Percentiles rank a stretch among this genome's conserved stretches.
These are phyloP conservation scores for Penicillium sp. DNA, from an alignment of 2,329 filamentous ascomycete species.

Conservation along the genomic window DNA sequence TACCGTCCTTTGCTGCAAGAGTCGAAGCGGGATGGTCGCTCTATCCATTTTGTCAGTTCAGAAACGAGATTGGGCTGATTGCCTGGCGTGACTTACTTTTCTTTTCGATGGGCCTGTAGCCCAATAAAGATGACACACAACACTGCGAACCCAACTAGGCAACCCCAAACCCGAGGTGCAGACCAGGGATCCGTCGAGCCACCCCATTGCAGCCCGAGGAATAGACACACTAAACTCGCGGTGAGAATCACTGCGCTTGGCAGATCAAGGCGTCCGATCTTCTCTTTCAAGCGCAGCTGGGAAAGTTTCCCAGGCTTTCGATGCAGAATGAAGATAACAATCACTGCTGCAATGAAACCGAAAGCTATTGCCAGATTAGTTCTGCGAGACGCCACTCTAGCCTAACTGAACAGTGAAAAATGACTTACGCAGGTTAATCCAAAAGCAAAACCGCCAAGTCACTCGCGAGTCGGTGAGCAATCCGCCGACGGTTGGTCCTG, in stretches of 20 bases:
- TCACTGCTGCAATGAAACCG: slow-evolving; percentile 1
- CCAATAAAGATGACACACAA: neutral
- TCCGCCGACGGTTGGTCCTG: slow-evolving; percentile 1
- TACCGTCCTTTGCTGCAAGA: neutral
- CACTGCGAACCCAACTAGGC: neutral
- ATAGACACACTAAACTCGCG: neutral
- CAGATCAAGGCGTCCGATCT: neutral
- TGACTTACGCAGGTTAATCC: slow-evolving; percentile 4
- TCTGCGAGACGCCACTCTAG: neutral
- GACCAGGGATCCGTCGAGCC: slow-evolving; percentile 4
- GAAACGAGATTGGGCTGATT: neutral
- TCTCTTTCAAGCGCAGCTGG: neutral
- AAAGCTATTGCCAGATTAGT: neutral
- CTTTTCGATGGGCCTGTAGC: slow-evolving; percentile 1
- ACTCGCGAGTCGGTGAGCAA: neutral
- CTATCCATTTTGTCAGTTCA: neutral
- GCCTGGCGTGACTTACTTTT: neutral
- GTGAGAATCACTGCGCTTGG: neutral
- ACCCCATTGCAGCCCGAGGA: slow-evolving; percentile 4
- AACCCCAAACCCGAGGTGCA: slow-evolving; percentile 4
- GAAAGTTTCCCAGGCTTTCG: slow-evolving; percentile 1
- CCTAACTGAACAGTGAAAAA: neutral
- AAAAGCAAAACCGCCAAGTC: slow-evolving; percentile 4
- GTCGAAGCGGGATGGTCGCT: slow-evolving; percentile 1
- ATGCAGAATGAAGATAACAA: neutral